Evolutionary conservation across 352 stramenopile species (phyloP).

Genomic region (Globisporangium nunn): DNA sequence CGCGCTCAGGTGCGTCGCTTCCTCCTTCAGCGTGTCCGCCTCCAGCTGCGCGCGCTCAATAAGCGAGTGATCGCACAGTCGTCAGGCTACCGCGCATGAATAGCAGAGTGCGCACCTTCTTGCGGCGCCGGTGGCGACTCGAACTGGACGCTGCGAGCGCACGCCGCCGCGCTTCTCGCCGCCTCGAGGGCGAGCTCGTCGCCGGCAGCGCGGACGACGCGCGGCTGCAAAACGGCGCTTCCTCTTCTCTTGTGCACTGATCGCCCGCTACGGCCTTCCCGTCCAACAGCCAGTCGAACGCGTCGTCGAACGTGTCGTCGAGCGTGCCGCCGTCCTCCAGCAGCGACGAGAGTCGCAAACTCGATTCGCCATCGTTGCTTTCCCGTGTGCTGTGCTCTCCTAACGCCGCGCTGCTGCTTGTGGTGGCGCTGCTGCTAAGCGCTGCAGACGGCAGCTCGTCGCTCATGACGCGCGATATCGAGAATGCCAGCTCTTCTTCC

Average conservation of each 20-base stretch:
- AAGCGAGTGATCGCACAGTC: too few relatives aligned
- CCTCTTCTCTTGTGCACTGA: too few relatives aligned
- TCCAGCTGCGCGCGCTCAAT: background rate
- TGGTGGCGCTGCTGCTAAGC: too few relatives aligned
- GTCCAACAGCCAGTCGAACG: background rate
- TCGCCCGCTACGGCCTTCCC: background rate
- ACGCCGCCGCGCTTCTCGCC: background rate
- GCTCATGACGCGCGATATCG: too few relatives aligned
- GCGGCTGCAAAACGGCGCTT: too few relatives aligned
- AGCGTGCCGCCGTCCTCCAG: background rate
- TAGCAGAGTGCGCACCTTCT: background rate
- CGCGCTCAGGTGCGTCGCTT: background rate
- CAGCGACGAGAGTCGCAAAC: background rate
- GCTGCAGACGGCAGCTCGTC: too few relatives aligned
- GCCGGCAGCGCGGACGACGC: background rate
- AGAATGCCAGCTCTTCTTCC: too few relatives aligned
- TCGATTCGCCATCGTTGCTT: background rate
- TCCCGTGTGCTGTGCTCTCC: too few relatives aligned
- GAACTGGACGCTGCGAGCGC: constrained; percentile 5
- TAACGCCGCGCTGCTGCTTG: too few relatives aligned
- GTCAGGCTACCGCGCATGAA: too few relatives aligned
- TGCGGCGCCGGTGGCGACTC: constrained; percentile 1
- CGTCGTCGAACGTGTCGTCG: background rate
- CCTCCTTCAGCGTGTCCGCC: background rate
- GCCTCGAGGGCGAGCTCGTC: background rate